Evolutionary conservation across 164 flowering plant genomes (phyloP), one percentile per base, ranked within the genome.

Genomic region (Vitis labrusca): DNA sequence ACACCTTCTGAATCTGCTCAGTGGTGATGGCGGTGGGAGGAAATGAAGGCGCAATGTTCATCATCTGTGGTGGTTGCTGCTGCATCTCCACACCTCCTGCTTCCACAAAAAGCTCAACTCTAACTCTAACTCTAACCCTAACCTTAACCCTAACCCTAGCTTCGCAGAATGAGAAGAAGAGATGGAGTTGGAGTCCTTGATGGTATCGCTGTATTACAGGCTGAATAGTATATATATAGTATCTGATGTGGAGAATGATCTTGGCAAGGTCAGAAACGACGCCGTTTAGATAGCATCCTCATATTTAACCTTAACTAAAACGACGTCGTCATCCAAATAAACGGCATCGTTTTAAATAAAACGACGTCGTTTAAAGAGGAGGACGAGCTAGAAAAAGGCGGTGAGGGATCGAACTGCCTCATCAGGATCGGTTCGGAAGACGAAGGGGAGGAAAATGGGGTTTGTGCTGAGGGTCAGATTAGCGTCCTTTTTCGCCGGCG

Each of bases 401-500:
- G 8, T 30, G 12, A 32, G 37, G 64, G 23, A 9, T 27, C 44
- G 49, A 23, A 23, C 0, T 1, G 27, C 27, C 2, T 23, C 27
- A 37, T 37, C 44, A 37, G 44, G 7, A 37, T 37, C 44, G 44
- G 44, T 37, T 37, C 44, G 27, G 48, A 29, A 30, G 59, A 54
- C n/a, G 57, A 11, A 68, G 64, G 27, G 32, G 71, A 64, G 16
- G 64, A 65, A 54, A 69, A 85, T 93, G 97, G 95, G 97, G 10
- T 91, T 85, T 81, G 86, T 91, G 14, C 59, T 89, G 75, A 79
- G 95, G 72, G 97, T 91, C 65, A 78, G 94, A 68, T 55, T 91
- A 64, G 86, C 94, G 10, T 88, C 98, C 37, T 91, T 93, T 83
- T 93, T 91, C 76, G 83, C 85, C 5, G 97, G 98, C 13, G 94